A percentile compares a stretch with the other conserved stretches of the same genome.
phyloP scores from a whole-genome alignment of 768 basidiomycete species.

The Agaricus blazei region DNA sequence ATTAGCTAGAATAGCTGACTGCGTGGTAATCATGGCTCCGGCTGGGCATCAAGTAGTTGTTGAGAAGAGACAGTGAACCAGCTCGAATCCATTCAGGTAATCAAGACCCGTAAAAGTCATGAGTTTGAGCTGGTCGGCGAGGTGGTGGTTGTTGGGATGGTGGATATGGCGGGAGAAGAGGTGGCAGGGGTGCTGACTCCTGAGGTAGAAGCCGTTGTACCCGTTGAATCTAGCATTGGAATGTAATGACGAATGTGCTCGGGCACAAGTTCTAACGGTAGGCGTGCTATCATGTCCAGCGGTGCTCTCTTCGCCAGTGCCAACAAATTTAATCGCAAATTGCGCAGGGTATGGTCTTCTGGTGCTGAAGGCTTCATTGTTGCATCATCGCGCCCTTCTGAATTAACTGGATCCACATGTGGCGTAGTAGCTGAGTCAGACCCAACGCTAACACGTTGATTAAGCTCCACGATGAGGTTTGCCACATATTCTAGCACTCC shows the following conservation, averaged over 20 bases:
- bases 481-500: constrained; percentile 57
- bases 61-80: neutral
- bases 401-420: too few relatives aligned
- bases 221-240: constrained; percentile 39
- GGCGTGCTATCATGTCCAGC: constrained; percentile 58
- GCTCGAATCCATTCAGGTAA: neutral
- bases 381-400: neutral
- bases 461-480: constrained; percentile 42
- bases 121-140: neutral
- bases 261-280: constrained; percentile 63
- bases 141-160: neutral
- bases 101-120: neutral
- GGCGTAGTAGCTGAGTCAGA: neutral
- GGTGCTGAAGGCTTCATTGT: neutral
- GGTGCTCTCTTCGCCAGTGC: constrained; percentile 78
- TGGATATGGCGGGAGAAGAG: neutral
- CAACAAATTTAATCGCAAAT: constrained; percentile 67
- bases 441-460: constrained; percentile 19
- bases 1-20: neutral
- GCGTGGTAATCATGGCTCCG: neutral
- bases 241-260: constrained; percentile 60
- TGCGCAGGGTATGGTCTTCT: constrained; percentile 50
- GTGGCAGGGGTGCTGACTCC: neutral
- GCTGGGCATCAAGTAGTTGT: neutral
- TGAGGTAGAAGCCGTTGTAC: neutral